A percentile compares a stretch with the other conserved stretches of the same genome.
These are phyloP conservation scores for Vitis hybrid DNA, from an alignment of 177 flowering plant species.

Conservation along the genomic window DNA sequence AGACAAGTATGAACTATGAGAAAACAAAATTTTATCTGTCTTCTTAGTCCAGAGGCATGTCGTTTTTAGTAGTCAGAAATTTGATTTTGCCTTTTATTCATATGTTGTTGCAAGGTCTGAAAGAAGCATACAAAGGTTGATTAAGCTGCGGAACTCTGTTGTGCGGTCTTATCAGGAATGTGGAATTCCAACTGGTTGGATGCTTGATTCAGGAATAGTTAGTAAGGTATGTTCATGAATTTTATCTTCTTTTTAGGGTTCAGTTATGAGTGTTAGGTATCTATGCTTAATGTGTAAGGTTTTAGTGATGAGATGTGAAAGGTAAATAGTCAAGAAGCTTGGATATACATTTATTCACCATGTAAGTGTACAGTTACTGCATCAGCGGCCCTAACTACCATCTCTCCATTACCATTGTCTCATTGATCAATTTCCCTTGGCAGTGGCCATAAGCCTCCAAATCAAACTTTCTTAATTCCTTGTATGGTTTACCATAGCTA, in stretches of 20 bases:
- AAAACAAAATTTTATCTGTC: not conserved
- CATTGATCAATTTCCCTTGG: no score
- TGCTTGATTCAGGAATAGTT: slow-evolving; percentile 70
- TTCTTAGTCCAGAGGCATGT: not conserved
- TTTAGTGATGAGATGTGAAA: no score
- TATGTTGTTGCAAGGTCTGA: slow-evolving; percentile 48
- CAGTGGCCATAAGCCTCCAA: no score
- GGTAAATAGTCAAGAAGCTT: no score
- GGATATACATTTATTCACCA: no score
- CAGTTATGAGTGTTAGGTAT: not conserved
- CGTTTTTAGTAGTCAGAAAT: not conserved
- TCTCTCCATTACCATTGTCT: no score
- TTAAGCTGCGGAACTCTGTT: slow-evolving; percentile 41
- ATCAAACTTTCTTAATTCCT: no score
- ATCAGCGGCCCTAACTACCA: no score
- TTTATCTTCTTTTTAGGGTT: not conserved
- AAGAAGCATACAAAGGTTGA: slow-evolving; percentile 52
- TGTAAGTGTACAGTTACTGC: no score
- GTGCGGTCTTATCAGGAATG: slow-evolving; percentile 42
- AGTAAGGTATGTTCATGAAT: slow-evolving; percentile 37
- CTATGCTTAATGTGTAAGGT: no score
- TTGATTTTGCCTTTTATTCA: slow-evolving; percentile 3
- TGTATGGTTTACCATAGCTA: no score
- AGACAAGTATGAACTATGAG: slow-evolving; percentile 49
- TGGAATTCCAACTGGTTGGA: slow-evolving; percentile 71